Conservation (phyloP, 352 stramenopile species). For the Phytophthora pinifolia region DNA sequence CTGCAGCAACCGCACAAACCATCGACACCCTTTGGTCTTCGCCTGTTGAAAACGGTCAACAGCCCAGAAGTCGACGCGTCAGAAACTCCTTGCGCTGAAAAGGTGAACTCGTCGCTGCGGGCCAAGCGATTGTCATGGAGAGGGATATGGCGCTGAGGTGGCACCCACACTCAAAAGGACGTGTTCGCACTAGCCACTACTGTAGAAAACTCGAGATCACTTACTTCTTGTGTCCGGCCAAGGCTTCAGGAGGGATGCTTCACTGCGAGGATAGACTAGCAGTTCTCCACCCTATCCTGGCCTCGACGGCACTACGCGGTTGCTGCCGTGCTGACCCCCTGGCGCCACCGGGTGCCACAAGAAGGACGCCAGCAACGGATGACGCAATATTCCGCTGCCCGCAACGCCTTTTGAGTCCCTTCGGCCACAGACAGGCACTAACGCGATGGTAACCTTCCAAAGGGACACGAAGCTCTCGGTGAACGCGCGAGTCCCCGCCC, state of each 20-base stretch:
- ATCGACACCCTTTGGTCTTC: constrained; percentile 4
- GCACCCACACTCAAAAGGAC: neutral
- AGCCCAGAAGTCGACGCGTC: constrained; percentile 14
- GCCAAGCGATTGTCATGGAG: neutral
- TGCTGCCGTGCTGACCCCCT: constrained; percentile 32
- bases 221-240: neutral
- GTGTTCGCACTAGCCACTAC: neutral
- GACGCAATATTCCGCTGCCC: constrained; percentile 35
- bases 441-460: constrained; percentile 17
- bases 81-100: constrained; percentile 31
- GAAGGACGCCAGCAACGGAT: constrained; percentile 33
- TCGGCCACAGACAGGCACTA: constrained; percentile 23
- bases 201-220: constrained; percentile 1
- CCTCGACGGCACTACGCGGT: neutral
- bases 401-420: constrained; percentile 25
- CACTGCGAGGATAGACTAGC: neutral
- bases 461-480: constrained; percentile 33
- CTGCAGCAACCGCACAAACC: neutral
- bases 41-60: constrained; percentile 18
- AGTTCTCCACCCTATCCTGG: neutral
- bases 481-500: constrained; percentile 15
- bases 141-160: neutral
- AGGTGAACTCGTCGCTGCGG: constrained; percentile 2
- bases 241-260: constrained; percentile 1
- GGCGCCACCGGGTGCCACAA: constrained; percentile 30